Evolutionary conservation across 805 yeast species (phyloP).

Genomic region (Suhomyces canberraensis): DNA sequence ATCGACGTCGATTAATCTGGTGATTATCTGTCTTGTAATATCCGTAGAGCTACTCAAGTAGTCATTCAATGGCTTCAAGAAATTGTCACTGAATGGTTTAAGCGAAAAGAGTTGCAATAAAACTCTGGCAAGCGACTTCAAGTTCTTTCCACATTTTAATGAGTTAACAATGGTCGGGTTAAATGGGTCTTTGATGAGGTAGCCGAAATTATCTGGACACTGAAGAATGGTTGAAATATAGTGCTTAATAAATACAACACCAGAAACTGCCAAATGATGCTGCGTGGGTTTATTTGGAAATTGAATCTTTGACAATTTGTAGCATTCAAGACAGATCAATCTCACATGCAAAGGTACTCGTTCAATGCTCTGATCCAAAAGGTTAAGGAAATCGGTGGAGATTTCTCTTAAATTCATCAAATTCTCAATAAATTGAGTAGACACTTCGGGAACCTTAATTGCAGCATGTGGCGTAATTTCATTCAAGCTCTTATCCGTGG

Average conservation of each 20-base stretch:
- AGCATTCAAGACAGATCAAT: slow-evolving; percentile 33
- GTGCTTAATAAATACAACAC: slow-evolving; percentile 57
- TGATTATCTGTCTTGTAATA: slow-evolving; percentile 44
- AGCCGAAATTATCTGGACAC: slow-evolving; percentile 57
- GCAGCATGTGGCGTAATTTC: slow-evolving; percentile 58
- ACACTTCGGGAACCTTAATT: slow-evolving; percentile 74
- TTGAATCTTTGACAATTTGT: slow-evolving; percentile 37
- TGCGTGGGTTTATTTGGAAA: slow-evolving; percentile 60
- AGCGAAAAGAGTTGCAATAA: slow-evolving; percentile 64
- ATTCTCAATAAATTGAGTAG: slow-evolving; percentile 66
- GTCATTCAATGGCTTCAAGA: slow-evolving; percentile 76
- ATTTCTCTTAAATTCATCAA: slow-evolving; percentile 72
- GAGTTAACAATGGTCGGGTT: slow-evolving; percentile 14
- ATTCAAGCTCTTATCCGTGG: slow-evolving; percentile 34
- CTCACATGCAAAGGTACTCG: slow-evolving; percentile 36
- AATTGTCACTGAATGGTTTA: slow-evolving; percentile 68
- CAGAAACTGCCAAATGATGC: slow-evolving; percentile 62
- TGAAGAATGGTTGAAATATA: slow-evolving; percentile 46
- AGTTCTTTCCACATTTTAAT: slow-evolving; percentile 42
- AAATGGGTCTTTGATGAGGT: slow-evolving; percentile 31
- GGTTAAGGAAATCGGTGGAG: slow-evolving; percentile 56
- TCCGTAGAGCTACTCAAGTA: slow-evolving; percentile 54
- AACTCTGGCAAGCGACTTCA: slow-evolving; percentile 55
- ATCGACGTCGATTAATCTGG: slow-evolving; percentile 48
- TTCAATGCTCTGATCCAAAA: slow-evolving; percentile 43